phyloP scores from a whole-genome alignment of 1,284 basidiomycete species.

The Apiotrichum gracile region DNA sequence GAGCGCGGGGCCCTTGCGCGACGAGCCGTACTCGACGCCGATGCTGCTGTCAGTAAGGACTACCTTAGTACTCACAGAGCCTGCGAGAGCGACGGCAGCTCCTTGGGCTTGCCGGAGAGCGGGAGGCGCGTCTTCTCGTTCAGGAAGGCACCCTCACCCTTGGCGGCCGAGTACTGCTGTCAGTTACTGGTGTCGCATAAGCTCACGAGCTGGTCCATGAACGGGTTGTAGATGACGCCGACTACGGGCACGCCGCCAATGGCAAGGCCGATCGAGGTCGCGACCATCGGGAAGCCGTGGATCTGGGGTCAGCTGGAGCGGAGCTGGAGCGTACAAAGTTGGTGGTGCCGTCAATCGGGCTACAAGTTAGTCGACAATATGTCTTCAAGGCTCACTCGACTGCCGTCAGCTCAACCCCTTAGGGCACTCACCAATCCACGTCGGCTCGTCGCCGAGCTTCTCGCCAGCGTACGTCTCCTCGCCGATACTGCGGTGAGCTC shows the following conservation, averaged over 20 bases:
- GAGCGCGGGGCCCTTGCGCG: constrained; percentile 62
- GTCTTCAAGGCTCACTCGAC: constrained; percentile 25
- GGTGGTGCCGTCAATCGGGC: constrained; percentile 58
- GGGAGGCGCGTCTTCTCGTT: constrained; percentile 57
- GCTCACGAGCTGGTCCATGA: constrained; percentile 69
- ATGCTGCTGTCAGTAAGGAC: constrained; percentile 45
- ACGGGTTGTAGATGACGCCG: constrained; percentile 89
- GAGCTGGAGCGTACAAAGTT: constrained; percentile 70
- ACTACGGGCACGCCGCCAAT: constrained; percentile 72
- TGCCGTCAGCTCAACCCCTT: constrained; percentile 17
- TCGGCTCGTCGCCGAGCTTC: constrained; percentile 74
- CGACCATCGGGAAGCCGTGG: constrained; percentile 70
- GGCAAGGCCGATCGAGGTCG: constrained; percentile 86
- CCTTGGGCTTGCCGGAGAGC: constrained; percentile 66
- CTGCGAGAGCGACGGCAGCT: constrained; percentile 67
- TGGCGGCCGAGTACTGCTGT: constrained; percentile 68
- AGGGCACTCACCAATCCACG: constrained; percentile 65
- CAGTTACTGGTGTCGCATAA: constrained; percentile 4
- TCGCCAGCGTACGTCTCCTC: constrained; percentile 77
- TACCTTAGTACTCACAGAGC: constrained; percentile 53
- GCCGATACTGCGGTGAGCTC: constrained; percentile 62
- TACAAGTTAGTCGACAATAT: constrained; percentile 13
- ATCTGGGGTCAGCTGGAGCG: constrained; percentile 19
- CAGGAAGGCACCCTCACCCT: constrained; percentile 74
- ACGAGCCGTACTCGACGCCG: constrained; percentile 83